Conservation (phyloP, 2,329 filamentous ascomycete genomes). For the Acephala macrosclerotiorum region DNA sequence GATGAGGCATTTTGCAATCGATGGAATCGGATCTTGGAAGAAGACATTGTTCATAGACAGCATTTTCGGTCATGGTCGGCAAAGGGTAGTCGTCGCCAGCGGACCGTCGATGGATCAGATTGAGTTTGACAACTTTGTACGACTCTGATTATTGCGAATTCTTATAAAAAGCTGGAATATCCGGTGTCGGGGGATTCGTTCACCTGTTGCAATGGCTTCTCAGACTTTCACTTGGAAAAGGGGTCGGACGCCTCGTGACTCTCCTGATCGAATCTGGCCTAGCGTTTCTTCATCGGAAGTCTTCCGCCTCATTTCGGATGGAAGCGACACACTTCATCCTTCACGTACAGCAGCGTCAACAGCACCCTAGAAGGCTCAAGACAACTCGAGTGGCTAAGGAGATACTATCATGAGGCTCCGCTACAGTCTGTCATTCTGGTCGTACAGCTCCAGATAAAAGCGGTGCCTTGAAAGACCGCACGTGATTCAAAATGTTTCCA, state of each 20-base stretch:
- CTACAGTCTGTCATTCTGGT: background rate
- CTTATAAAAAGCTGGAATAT: no score
- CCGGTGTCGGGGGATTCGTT: no score
- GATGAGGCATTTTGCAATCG: no score
- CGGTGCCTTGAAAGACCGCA: background rate
- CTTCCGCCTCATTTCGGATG: background rate
- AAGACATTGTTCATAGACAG: no score
- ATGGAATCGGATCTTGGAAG: no score
- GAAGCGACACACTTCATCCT: background rate
- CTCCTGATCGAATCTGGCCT: background rate
- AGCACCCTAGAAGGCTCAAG: background rate
- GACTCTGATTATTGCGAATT: no score
- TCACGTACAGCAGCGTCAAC: background rate
- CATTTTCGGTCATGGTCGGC: no score
- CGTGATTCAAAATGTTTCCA: background rate
- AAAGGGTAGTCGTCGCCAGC: no score
- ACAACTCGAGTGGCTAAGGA: background rate
- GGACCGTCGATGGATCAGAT: no score
- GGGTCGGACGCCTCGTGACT: background rate
- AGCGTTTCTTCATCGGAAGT: background rate
- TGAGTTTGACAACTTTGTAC: no score
- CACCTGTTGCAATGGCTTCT: no score
- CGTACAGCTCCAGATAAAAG: background rate
- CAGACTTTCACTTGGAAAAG: background rate
- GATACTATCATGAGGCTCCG: background rate